phyloP scores from a whole-genome alignment of 2,329 filamentous ascomycete genomes.

The Calonectria leucothoes region DNA sequence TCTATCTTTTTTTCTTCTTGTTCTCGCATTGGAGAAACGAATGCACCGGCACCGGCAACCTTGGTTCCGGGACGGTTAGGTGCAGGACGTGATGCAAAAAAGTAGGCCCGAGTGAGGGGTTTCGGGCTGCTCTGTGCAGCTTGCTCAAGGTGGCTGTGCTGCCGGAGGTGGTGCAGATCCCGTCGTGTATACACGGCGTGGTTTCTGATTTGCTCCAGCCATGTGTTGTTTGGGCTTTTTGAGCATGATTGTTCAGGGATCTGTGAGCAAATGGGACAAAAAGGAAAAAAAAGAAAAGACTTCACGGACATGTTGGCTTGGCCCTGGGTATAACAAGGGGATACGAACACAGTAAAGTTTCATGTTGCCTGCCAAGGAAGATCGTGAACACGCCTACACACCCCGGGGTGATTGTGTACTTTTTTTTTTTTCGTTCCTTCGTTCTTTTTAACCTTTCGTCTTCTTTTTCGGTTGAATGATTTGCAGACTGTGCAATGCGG shows the following conservation, averaged over 20 bases:
- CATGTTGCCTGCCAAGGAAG: background rate
- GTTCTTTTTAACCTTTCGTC: too few relatives aligned
- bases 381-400: background rate
- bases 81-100: constrained; percentile 7
- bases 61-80: background rate
- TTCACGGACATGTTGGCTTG: background rate
- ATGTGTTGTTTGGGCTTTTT: background rate
- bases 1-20: background rate
- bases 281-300: background rate
- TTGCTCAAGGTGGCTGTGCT: constrained; percentile 15
- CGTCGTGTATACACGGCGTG: background rate
- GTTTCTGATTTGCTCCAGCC: background rate
- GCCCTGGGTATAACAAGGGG: background rate
- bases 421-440: too few relatives aligned
- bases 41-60: background rate
- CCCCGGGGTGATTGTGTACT: background rate
- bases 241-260: background rate
- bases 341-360: background rate
- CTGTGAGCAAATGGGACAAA: background rate
- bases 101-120: background rate
- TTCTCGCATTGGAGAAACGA: background rate
- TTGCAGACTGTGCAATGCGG: background rate
- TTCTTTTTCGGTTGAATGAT: background rate
- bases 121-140: background rate
- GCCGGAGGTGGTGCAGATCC: constrained; percentile 10